A percentile compares a stretch with the other conserved stretches of the same genome.
Evolutionary conservation across 768 basidiomycete species (phyloP).

Genomic region (Boletus huronensis): DNA sequence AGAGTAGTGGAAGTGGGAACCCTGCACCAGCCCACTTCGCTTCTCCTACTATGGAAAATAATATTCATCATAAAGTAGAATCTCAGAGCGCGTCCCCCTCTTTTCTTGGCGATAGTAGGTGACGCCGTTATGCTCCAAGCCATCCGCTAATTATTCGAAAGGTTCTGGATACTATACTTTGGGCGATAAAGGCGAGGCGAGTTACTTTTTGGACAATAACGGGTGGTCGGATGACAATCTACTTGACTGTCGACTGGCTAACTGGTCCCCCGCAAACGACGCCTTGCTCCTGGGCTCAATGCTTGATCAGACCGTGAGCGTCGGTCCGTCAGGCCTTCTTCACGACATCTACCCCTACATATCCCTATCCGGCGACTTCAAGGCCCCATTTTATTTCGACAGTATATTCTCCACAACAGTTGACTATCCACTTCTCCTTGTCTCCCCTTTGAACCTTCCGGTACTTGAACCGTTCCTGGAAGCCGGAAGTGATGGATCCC

Average conservation of each 20-base stretch:
- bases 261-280: constrained; percentile 3
- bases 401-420: not conserved
- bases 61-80: not conserved
- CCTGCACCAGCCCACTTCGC: constrained; percentile 15
- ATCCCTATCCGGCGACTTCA: not conserved
- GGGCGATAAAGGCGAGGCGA: not conserved
- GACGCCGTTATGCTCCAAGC: not conserved
- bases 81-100: constrained; percentile 8
- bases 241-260: constrained; percentile 2
- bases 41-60: constrained; percentile 1
- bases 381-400: constrained; percentile 4
- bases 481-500: constrained; percentile 11
- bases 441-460: constrained; percentile 10
- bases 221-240: constrained; percentile 4
- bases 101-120: constrained; percentile 15
- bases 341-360: constrained; percentile 2
- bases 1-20: not conserved
- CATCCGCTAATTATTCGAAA: constrained; percentile 8
- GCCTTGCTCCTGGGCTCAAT: not conserved
- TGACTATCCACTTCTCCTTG: constrained; percentile 7
- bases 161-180: constrained; percentile 5
- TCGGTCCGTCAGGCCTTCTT: not conserved
- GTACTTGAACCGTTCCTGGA: constrained; percentile 15
- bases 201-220: not conserved
- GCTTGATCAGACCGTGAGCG: constrained; percentile 1